These are phyloP conservation scores for Combretum micranthum DNA, from an alignment of 345 rosid genomes.

Conservation along the genomic window DNA sequence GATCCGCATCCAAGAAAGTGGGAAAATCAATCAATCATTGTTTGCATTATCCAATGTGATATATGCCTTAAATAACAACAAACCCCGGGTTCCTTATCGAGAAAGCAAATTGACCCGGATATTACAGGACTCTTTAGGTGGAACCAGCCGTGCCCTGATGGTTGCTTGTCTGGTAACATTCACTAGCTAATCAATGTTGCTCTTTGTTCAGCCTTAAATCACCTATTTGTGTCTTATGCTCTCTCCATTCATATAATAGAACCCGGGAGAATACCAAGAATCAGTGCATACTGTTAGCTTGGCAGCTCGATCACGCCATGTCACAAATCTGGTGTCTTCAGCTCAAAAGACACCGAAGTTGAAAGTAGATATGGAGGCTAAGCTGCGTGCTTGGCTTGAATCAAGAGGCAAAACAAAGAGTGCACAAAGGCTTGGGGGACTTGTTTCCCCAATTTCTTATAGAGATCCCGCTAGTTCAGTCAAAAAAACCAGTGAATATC, in stretches of 20 bases:
- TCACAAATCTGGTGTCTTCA: conserved; percentile 46
- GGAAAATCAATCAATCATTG: conserved; percentile 80
- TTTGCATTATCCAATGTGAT: conserved; percentile 90
- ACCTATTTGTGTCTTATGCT: background rate
- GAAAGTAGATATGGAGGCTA: conserved; percentile 75
- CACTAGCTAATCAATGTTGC: background rate
- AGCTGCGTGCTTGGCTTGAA: conserved; percentile 78
- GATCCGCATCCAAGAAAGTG: conserved; percentile 75
- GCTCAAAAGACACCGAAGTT: conserved; percentile 55
- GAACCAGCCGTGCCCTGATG: conserved; percentile 78
- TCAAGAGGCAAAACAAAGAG: conserved; percentile 85
- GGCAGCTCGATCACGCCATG: conserved; percentile 87
- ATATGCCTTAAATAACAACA: conserved; percentile 72
- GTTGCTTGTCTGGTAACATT: conserved; percentile 73
- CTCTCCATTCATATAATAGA: conserved; percentile 25
- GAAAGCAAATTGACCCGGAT: conserved; percentile 94
- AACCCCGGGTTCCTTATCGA: conserved; percentile 66
- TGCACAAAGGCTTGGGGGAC: conserved; percentile 29
- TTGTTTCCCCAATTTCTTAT: conserved; percentile 35
- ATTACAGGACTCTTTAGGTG: conserved; percentile 92
- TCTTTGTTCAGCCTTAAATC: too few relatives aligned
- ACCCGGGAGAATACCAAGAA: conserved; percentile 94
- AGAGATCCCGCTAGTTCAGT: conserved; percentile 26
- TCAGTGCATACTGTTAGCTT: conserved; percentile 80
- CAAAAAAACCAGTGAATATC: conserved; percentile 29